These are phyloP conservation scores for Phialophora chinensis DNA, from an alignment of 2,329 filamentous ascomycete genomes.

Conservation along the genomic window DNA sequence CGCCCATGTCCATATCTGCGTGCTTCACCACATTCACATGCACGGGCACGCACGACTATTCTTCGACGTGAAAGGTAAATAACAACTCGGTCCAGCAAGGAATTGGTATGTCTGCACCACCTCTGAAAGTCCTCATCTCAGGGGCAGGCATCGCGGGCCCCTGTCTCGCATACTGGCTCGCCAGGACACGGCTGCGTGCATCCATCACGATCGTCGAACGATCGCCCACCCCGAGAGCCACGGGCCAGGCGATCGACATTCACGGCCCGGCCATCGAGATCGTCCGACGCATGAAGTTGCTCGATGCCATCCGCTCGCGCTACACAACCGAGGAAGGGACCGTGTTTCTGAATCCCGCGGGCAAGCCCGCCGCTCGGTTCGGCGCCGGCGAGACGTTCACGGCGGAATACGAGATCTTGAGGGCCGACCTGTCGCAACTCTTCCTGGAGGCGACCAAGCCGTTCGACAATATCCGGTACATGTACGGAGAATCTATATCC, in stretches of 20 bases:
- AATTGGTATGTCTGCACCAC: background rate
- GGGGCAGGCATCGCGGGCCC: background rate
- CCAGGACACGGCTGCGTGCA: background rate
- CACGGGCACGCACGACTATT: too few species aligned
- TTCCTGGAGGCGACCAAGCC: background rate
- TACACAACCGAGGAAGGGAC: background rate
- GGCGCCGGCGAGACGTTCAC: background rate
- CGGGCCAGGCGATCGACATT: constrained; percentile 1
- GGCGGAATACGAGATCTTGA: background rate
- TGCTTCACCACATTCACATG: too few species aligned
- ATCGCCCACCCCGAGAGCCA: background rate
- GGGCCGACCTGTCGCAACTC: background rate
- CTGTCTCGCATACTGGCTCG: background rate
- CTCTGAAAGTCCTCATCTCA: background rate
- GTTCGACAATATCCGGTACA: background rate
- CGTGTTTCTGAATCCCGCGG: background rate
- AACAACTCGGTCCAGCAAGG: background rate
- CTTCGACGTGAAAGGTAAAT: too few species aligned
- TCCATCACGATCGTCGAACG: background rate
- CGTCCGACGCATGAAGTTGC: background rate
- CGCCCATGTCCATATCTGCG: too few species aligned
- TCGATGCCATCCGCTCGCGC: background rate
- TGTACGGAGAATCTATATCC: background rate
- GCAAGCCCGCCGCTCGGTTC: background rate
- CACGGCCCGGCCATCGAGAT: background rate